Conservation (phyloP, 2,329 filamentous ascomycete species). For the Metarhizium humberi region DNA sequence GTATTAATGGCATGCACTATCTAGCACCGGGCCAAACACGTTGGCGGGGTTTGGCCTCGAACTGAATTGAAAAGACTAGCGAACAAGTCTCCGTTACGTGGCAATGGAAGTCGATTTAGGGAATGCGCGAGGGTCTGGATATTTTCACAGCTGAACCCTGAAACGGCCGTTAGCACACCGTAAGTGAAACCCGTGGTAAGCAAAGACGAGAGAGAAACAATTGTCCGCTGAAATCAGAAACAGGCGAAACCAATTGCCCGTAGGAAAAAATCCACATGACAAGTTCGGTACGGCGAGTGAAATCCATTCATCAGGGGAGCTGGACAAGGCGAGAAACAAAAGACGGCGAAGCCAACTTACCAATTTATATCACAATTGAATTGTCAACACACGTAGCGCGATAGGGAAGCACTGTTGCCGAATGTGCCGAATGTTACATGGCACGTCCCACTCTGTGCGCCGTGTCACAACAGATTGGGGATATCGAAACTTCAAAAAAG, state of each 20-base stretch:
- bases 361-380: neutral
- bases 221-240: conserved; percentile 3
- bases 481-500: no score
- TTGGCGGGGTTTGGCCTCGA: no score
- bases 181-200: neutral
- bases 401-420: no score
- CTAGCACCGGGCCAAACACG: neutral
- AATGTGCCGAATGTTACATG: no score
- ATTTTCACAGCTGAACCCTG: neutral
- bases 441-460: no score
- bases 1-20: neutral
- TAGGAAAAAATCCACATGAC: conserved; percentile 4
- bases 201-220: neutral
- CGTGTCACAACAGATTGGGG: no score
- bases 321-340: neutral
- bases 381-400: neutral
- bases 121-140: neutral
- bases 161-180: neutral
- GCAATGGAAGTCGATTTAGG: neutral
- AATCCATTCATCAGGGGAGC: conserved; percentile 3
- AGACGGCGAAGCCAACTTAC: neutral
- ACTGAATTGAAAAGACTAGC: no score
- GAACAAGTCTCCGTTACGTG: no score
- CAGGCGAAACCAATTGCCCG: conserved; percentile 6
- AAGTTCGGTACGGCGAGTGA: conserved; percentile 7